Base-by-base conservation (phyloP, 2,329 filamentous ascomycete genomes). In the Microthyrium microscopicum region DNA sequence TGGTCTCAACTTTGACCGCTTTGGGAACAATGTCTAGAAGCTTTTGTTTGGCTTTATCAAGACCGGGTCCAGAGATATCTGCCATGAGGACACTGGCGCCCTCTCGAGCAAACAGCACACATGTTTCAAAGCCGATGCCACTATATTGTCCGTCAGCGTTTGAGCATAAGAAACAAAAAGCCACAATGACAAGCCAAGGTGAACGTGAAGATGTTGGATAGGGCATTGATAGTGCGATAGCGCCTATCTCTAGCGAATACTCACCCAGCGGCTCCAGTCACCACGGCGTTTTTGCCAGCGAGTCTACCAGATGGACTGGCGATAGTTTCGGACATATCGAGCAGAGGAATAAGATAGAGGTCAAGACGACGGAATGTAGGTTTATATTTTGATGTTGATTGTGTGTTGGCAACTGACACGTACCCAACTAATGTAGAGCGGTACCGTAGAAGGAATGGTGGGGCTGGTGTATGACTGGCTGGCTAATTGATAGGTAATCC, bases 71-170 rank as follows among this genome's bases (percentile, higher is more conserved):
- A 4, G 82, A 87, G 45, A 92, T 82, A 50, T 94, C 85, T 40
- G 78, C 70, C 71, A 94, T 74, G 43, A 93, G 62, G 36, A 94
- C 73, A 40, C 70, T 77, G 49, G 83, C 85, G 40, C 84, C 85
- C 62, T 94, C 85, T 42, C 78, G 78, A 39, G 76, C 77, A 50
- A 94, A 92, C 38, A 93, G 77, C 44, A 94, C 85, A 36, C 70
- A 71, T 2, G 85, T 93, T 62, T 94, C 84, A 31, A 94, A 77
- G 43, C 85, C 85, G 49, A 94, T 94, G 49, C 85, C 85, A 49
- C 85, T 85, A 49, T 16, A 22, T 16, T n/a, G n/a, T n/a, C n/a
- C n/a, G n/a, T n/a, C n/a, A 25, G 22, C 9, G 13, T 25, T 9
- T 25, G 22, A 9, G 13, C 22, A 9, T 13, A 25, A 25, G 9